phyloP scores from a whole-genome alignment of 176 grass and related monocot genomes.

The Zizania latifolia region DNA sequence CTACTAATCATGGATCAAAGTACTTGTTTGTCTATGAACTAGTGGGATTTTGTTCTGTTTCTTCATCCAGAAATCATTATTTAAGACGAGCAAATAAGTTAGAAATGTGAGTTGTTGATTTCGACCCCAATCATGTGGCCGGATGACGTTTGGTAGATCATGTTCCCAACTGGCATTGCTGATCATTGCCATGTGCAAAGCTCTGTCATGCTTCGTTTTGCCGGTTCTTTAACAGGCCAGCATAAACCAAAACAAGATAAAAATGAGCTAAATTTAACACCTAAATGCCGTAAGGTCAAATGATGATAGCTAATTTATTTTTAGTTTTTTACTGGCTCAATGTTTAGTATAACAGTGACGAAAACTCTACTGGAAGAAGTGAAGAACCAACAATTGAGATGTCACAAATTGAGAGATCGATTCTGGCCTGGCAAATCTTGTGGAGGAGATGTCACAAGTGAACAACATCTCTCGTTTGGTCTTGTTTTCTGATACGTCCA shows the following conservation, averaged over 20 bases:
- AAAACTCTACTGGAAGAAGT: constrained; percentile 23
- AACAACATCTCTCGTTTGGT: constrained; percentile 27
- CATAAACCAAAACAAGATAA: background rate
- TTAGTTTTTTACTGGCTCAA: background rate
- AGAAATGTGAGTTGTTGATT: constrained; percentile 36
- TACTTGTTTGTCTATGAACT: background rate
- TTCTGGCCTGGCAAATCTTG: constrained; percentile 9
- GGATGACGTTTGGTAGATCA: constrained; percentile 47
- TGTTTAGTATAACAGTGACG: background rate
- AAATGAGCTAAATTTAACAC: background rate
- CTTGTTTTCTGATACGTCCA: constrained; percentile 1
- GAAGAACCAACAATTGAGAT: too few relatives aligned
- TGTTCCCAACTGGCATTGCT: constrained; percentile 39
- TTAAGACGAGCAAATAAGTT: constrained; percentile 23
- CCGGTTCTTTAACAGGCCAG: constrained; percentile 6
- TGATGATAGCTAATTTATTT: background rate
- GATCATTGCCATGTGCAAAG: constrained; percentile 45
- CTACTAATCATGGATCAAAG: background rate
- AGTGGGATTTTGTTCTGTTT: constrained; percentile 15
- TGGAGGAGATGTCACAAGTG: constrained; percentile 27
- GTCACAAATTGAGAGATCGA: background rate
- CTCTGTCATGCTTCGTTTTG: constrained; percentile 20
- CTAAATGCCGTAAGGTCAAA: background rate
- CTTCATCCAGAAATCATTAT: constrained; percentile 23
- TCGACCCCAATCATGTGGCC: constrained; percentile 30